Evolutionary conservation across 495 filamentous ascomycete genomes (phyloP).

Genomic region (Hyaloscypha bicolor): DNA sequence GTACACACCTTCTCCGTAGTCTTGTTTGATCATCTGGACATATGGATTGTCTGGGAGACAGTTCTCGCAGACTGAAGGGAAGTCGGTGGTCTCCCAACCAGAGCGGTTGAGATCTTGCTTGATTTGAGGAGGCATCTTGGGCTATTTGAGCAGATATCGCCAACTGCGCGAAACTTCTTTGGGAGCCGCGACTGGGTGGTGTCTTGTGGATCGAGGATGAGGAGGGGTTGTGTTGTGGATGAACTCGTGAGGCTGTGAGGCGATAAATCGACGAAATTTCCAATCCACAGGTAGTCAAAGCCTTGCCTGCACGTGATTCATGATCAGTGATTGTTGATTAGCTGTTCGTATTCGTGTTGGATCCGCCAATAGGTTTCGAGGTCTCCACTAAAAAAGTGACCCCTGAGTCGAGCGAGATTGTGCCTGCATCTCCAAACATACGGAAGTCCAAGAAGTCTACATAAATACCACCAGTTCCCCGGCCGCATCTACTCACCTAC

Average conservation of each 20-base stretch:
- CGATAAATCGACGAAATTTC: neutral
- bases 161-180: neutral
- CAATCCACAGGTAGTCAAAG: neutral
- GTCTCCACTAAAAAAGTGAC: neutral
- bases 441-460: slow-evolving; percentile 5
- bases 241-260: slow-evolving; percentile 10
- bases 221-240: neutral
- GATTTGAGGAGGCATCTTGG: slow-evolving; percentile 61
- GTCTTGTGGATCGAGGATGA: neutral
- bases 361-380: neutral
- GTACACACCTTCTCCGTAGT: slow-evolving; percentile 64
- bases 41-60: slow-evolving; percentile 97
- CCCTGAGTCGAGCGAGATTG: neutral
- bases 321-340: neutral
- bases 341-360: slow-evolving; percentile 1
- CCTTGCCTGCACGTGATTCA: neutral
- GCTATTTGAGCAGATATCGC: neutral
- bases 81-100: slow-evolving; percentile 92
- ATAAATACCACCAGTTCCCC: slow-evolving; percentile 11
- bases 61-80: slow-evolving; percentile 65
- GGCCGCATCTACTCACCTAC: neutral
- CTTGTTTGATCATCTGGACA: slow-evolving; percentile 98
- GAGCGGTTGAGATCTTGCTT: slow-evolving; percentile 97
- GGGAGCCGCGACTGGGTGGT: neutral
- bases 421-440: neutral